Evolutionary conservation across 1,284 basidiomycete species (phyloP).

Genomic region (Kwoniella shivajii): DNA sequence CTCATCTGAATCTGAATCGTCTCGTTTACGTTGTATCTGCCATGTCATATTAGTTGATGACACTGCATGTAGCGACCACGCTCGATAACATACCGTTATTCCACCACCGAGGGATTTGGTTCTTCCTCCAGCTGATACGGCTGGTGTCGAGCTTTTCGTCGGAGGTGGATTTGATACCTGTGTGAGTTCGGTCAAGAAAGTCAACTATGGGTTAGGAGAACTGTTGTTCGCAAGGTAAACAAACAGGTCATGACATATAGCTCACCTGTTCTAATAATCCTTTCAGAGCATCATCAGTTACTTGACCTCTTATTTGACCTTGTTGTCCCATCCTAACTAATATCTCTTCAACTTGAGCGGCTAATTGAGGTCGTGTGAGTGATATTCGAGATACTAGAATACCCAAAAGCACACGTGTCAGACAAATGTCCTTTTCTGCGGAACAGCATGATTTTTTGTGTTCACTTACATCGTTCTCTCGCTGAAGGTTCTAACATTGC

Average conservation of each 20-base stretch:
- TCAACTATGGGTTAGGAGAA: neutral
- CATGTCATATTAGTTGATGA: neutral
- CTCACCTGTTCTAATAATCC: conserved; percentile 86
- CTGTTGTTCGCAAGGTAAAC: neutral
- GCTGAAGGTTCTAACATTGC: conserved; percentile 84
- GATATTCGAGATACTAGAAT: conserved; percentile 80
- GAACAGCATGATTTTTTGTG: neutral
- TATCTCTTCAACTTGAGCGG: conserved; percentile 81
- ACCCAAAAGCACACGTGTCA: too few species aligned
- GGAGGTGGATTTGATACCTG: conserved; percentile 46
- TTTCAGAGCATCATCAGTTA: conserved; percentile 87
- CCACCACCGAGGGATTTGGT: conserved; percentile 48
- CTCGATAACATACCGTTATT: conserved; percentile 44
- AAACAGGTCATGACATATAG: neutral
- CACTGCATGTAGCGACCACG: neutral
- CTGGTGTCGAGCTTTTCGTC: conserved; percentile 31
- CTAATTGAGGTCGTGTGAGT: conserved; percentile 85
- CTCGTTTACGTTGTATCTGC: conserved; percentile 53
- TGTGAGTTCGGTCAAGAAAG: neutral
- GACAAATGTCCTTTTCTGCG: neutral
- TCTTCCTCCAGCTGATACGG: conserved; percentile 29
- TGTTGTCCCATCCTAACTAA: conserved; percentile 87
- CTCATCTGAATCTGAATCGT: conserved; percentile 55
- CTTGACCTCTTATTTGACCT: conserved; percentile 83
- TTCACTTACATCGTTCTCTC: conserved; percentile 79